phyloP scores from a whole-genome alignment of 768 basidiomycete species.

The Crassisporium funariophilum region DNA sequence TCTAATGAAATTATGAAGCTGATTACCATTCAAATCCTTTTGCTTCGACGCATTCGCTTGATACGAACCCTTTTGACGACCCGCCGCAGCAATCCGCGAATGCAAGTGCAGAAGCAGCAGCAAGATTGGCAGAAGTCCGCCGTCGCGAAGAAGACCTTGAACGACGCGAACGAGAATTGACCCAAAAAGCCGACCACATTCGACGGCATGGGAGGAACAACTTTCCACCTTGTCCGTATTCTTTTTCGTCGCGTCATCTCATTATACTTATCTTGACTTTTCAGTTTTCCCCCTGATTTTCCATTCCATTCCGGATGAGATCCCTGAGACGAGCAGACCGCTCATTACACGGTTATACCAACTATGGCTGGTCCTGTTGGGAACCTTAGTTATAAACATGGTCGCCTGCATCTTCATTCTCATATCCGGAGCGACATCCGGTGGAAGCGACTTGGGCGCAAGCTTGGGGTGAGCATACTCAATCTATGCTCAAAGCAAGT shows the following conservation, averaged over 20 bases:
- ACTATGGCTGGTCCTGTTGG: constrained; percentile 89
- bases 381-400: constrained; percentile 86
- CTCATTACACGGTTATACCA: constrained; percentile 88
- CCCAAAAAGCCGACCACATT: constrained; percentile 66
- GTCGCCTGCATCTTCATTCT: constrained; percentile 88
- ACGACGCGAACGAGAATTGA: constrained; percentile 75
- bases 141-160: constrained; percentile 82
- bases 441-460: constrained; percentile 77
- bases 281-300: constrained; percentile 92
- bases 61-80: constrained; percentile 91
- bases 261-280: constrained; percentile 8
- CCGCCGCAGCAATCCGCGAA: constrained; percentile 48
- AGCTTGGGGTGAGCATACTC: constrained; percentile 70
- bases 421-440: constrained; percentile 72
- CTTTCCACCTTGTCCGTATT: constrained; percentile 83
- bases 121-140: constrained; percentile 65
- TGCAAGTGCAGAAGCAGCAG: constrained; percentile 33
- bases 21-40: constrained; percentile 73
- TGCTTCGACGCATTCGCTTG: constrained; percentile 81
- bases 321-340: constrained; percentile 76
- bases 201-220: constrained; percentile 84
- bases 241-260: constrained; percentile 9
- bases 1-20: constrained; percentile 22
- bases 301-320: constrained; percentile 90
- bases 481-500: constrained; percentile 17